Base-by-base conservation (phyloP, 495 filamentous ascomycete genomes). In the Articulospora tetracladia region DNA sequence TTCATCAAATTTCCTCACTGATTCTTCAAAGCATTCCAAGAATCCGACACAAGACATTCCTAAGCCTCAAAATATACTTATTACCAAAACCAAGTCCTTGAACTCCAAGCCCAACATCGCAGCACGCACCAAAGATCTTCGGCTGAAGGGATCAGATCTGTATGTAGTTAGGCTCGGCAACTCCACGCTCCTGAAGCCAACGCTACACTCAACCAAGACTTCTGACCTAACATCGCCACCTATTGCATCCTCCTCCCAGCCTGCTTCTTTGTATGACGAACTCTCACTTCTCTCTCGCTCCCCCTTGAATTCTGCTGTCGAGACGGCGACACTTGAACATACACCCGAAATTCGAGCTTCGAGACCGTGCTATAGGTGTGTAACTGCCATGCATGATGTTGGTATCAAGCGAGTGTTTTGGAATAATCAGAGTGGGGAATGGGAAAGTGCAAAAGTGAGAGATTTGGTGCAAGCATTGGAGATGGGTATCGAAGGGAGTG, bases 391-490 rank as follows among this genome's bases (percentile, higher is more conserved):
- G 76, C 69, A 77, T 51, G 72, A 72, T 7, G 79, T 74, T 1
- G 79, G 79, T 20, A 78, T 83, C 71, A 81, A 79, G 69, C 73
- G 77, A 22, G 77, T 79, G 11, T 81, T 81, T 58, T 82, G 78
- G 79, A 81, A 77, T 11, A 79, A 74, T 39, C 63, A 72, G 12
- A 64, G 67, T 17, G 78, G 77, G 0, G 62, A 67, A 28, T 81
- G 77, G 79, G 77, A 81, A 63, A 73, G 77, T 19, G 75, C 72
- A 3, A 80, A 80, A 63, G 76, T 80, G 1, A 65, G 74, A 15
- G 77, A 80, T 61, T 62, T 80, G 15, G 73, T 77, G 6, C 72
- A 80, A 54, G 72, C 75, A 23, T 62, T 80, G 30, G 75, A 79
- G 24, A 47, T 60, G 0, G 70, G 59, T 24, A 60, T 59, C 0